Base-by-base conservation (phyloP, 306 rosid genomes). In the Vachellia pachyceras region DNA sequence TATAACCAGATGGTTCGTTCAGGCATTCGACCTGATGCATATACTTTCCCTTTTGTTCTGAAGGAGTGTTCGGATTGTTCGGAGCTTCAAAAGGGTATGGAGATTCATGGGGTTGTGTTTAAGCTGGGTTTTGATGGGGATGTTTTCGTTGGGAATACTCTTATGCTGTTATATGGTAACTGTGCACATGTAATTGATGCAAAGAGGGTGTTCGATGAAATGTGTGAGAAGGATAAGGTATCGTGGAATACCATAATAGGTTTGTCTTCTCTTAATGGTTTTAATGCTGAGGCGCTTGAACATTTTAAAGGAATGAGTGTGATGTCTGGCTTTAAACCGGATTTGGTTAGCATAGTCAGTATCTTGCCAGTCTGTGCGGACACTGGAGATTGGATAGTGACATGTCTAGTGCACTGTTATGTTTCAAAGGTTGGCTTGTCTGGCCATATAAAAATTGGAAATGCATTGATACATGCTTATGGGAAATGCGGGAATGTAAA, bases 61-160 rank as follows among this genome's bases (percentile, higher is more conserved):
- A 94, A 91, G 85, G 71, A 47, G 39, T 94, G 97, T 80, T 86
- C 97, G 11, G 94, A 91, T 40, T 87, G 46, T 61, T 41, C 63
- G 61, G 86, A 89, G 80, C 15, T 88, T 57, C 47, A 33, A 2
- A 94, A 94, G 76, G 98, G 97, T 57, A 54, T 83, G 89, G 97
- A 94, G 86, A 74, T 91, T 85, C 98, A 92, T 46, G 94, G 97
- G 66, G 77, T 64, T 42, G 90, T 86, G 44, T 83, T 91, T 69
- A 94, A 91, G 88, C 44, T 88, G 79, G 95, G 91, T 0, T 90
- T 94, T 60, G 90, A 89, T 69, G 20, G 23, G 10, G 88, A 91
- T 79, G 92, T 94, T 35, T 94, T 80, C 69, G 97, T 94, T 57
- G 97, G 94, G 29, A 94, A 92, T 67, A 94, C 97, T 20, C 91